phyloP scores from a whole-genome alignment of 108 stramenopile species.

The Pseudonitzschia multiseries region DNA sequence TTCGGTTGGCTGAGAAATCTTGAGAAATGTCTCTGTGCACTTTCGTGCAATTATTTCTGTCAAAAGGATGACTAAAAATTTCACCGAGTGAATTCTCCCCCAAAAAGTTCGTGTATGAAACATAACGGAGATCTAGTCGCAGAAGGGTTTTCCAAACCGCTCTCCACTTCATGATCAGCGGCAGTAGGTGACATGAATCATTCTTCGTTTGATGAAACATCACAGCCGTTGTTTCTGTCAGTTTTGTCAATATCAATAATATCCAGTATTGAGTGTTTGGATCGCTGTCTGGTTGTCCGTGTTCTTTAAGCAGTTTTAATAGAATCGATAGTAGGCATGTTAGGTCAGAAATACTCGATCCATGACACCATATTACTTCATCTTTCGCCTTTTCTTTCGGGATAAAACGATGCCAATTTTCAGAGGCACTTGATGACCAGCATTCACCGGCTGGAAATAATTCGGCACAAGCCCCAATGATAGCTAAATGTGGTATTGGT shows the following conservation, averaged over 20 bases:
- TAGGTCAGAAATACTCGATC: slow-evolving; percentile 54
- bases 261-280: slow-evolving; percentile 60
- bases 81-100: slow-evolving; percentile 52
- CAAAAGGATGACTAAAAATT: slow-evolving; percentile 58
- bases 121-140: slow-evolving; percentile 60
- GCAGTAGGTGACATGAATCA: background rate
- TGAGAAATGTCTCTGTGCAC: slow-evolving; percentile 44
- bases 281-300: slow-evolving; percentile 58
- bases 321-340: slow-evolving; percentile 57
- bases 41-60: slow-evolving; percentile 53
- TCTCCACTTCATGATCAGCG: slow-evolving; percentile 48
- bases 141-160: slow-evolving; percentile 64
- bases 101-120: slow-evolving; percentile 45
- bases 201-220: slow-evolving; percentile 11
- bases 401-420: slow-evolving; percentile 48
- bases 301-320: slow-evolving; percentile 50
- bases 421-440: slow-evolving; percentile 56
- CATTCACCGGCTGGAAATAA: slow-evolving; percentile 75
- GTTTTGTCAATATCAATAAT: slow-evolving; percentile 49
- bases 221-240: slow-evolving; percentile 58
- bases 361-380: slow-evolving; percentile 42
- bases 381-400: slow-evolving; percentile 16
- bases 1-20: slow-evolving; percentile 7
- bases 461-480: slow-evolving; percentile 71
- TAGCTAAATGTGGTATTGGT: slow-evolving; percentile 42